phyloP scores from a whole-genome alignment of 257 asterid genomes.

The Lithospermum erythrorhizon region DNA sequence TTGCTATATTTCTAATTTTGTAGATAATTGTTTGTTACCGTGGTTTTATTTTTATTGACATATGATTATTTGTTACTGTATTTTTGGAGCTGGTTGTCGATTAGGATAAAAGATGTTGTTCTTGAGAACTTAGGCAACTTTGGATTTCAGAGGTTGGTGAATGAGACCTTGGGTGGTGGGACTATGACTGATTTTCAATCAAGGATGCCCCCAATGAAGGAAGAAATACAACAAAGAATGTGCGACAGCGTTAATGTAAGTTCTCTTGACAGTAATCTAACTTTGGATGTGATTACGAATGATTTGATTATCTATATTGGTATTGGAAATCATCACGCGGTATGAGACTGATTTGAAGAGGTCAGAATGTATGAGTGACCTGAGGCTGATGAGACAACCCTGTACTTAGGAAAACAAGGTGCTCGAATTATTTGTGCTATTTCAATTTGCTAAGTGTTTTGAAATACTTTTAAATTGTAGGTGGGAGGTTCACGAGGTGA shows the following conservation, averaged over 20 bases:
- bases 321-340: constrained; percentile 5
- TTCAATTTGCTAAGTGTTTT: too few species aligned
- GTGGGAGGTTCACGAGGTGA: constrained; percentile 87
- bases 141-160: constrained; percentile 74
- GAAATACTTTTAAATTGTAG: constrained; percentile 9
- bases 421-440: constrained; percentile 55
- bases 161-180: constrained; percentile 99
- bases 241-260: constrained; percentile 33
- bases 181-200: constrained; percentile 90
- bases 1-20: too few species aligned
- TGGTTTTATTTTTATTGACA: too few species aligned
- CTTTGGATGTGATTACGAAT: too few species aligned
- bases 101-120: constrained; percentile 88
- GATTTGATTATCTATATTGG: constrained; percentile 12
- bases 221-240: constrained; percentile 60
- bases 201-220: constrained; percentile 61
- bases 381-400: constrained; percentile 51
- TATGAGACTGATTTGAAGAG: constrained; percentile 49
- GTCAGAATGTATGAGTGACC: constrained; percentile 72
- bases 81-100: too few species aligned
- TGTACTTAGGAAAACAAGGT: constrained; percentile 54
- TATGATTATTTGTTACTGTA: too few species aligned
- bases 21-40: too few species aligned
- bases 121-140: constrained; percentile 84
- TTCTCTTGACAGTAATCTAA: too few species aligned